phyloP scores from a whole-genome alignment of 2,329 filamentous ascomycete species.

The Calonectria multiphialidica region DNA sequence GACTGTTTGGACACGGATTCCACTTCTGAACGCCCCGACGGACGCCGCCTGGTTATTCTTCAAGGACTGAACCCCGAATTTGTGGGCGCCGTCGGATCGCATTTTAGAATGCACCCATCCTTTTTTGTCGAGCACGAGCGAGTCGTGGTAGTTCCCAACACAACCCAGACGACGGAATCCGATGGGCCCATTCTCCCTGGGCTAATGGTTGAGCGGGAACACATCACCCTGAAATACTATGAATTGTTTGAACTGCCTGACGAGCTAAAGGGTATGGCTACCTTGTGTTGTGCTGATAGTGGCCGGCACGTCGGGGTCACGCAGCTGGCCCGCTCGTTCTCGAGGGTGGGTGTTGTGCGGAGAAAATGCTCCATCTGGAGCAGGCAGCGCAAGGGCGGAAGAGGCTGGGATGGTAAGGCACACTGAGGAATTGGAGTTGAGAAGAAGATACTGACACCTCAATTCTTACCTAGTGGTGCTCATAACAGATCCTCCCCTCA shows the following conservation, averaged over 20 bases:
- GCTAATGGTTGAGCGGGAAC: not conserved
- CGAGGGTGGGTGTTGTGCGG: not conserved
- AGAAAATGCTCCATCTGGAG: slow-evolving; percentile 1
- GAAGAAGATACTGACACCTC: not conserved
- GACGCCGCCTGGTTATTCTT: not conserved
- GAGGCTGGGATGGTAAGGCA: not conserved
- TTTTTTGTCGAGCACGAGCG: not conserved
- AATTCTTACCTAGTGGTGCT: not conserved
- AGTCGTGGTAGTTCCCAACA: not conserved
- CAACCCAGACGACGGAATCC: not conserved
- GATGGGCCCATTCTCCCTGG: not conserved
- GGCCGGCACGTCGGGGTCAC: not conserved
- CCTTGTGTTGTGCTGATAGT: not conserved
- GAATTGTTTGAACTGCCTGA: not conserved
- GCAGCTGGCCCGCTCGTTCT: not conserved
- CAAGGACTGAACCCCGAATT: slow-evolving; percentile 5
- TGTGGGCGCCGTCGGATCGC: not conserved
- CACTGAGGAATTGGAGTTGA: too few species aligned
- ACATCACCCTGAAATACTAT: not conserved
- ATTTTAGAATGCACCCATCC: slow-evolving; percentile 13
- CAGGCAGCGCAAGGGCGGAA: not conserved
- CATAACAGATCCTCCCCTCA: not conserved
- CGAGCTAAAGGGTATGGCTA: not conserved
- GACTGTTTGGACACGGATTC: not conserved
- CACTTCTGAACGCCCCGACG: not conserved